phyloP scores from a whole-genome alignment of 345 rosid species.

The Linum usitatissimum region DNA sequence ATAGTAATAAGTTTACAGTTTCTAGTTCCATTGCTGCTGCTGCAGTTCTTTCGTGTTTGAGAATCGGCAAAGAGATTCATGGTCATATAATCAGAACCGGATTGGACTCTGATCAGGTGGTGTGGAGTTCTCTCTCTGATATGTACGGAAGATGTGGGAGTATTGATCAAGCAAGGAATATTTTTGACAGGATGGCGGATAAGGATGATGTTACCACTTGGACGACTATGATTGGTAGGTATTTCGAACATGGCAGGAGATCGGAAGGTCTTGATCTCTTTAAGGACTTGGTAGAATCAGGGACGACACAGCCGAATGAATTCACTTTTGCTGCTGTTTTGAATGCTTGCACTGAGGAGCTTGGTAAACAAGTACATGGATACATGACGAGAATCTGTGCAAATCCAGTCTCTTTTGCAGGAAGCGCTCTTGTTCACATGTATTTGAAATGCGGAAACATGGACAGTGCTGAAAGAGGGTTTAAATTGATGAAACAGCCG shows the following conservation, averaged over 20 bases:
- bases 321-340: conserved; percentile 71
- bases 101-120: conserved; percentile 73
- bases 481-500: conserved; percentile 37
- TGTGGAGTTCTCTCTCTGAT: conserved; percentile 81
- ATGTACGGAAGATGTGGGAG: conserved; percentile 89
- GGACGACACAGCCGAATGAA: conserved; percentile 49
- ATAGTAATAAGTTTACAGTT: conserved; percentile 46
- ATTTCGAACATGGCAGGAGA: conserved; percentile 50
- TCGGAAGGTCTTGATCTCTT: conserved; percentile 64
- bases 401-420: conserved; percentile 56
- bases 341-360: conserved; percentile 62
- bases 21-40: conserved; percentile 70
- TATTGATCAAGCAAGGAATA: conserved; percentile 54
- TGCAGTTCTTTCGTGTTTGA: conserved; percentile 44
- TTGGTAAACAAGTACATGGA: conserved; percentile 79
- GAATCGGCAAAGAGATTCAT: conserved; percentile 68
- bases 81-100: conserved; percentile 52
- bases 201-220: conserved; percentile 68
- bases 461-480: conserved; percentile 49
- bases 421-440: conserved; percentile 76
- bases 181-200: conserved; percentile 48
- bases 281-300: conserved; percentile 39
- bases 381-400: conserved; percentile 56
- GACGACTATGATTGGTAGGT: conserved; percentile 78
- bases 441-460: conserved; percentile 76